A percentile compares a stretch with the other conserved stretches of the same genome.
phyloP scores from a whole-genome alignment of 192 early-diverging fungal genomes.

The Backusella mclennaniae region DNA sequence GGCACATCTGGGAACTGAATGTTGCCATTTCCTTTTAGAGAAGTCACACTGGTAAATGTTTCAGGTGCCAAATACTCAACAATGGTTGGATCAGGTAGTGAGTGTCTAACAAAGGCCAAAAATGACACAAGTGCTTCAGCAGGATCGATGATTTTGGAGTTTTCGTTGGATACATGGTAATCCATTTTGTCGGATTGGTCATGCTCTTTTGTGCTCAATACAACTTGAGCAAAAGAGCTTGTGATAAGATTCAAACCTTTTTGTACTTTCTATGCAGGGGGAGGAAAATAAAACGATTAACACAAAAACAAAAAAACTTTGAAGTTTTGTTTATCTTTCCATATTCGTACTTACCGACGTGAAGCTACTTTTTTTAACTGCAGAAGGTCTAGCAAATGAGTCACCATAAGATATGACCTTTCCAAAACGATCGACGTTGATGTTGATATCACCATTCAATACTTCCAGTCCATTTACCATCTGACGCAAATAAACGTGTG shows the following conservation, averaged over 20 bases:
- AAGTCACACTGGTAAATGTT: not conserved
- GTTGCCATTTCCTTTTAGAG: not conserved
- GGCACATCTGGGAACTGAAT: conserved; percentile 46
- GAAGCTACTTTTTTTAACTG: not conserved
- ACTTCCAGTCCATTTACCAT: conserved; percentile 66
- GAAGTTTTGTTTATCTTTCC: not conserved
- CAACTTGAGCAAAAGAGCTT: conserved; percentile 7
- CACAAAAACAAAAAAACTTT: not conserved
- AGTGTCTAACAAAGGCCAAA: conserved; percentile 55
- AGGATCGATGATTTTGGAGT: conserved; percentile 46
- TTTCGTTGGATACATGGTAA: conserved; percentile 6
- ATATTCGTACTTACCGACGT: conserved; percentile 4
- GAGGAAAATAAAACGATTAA: not conserved
- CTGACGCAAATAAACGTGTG: conserved; percentile 88
- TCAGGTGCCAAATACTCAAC: conserved; percentile 12
- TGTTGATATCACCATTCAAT: conserved; percentile 80
- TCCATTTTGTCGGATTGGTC: not conserved
- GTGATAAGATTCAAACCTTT: conserved; percentile 6
- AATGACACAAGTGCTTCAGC: conserved; percentile 66
- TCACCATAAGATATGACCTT: conserved; percentile 72
- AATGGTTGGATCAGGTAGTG: conserved; percentile 39
- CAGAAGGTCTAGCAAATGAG: conserved; percentile 49
- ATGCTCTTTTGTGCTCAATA: not conserved
- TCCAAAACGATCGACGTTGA: conserved; percentile 71
- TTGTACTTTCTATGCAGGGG: conserved; percentile 6